These are phyloP conservation scores for Mucor piriformis DNA, from an alignment of 371 early-diverging fungal species.

Conservation along the genomic window DNA sequence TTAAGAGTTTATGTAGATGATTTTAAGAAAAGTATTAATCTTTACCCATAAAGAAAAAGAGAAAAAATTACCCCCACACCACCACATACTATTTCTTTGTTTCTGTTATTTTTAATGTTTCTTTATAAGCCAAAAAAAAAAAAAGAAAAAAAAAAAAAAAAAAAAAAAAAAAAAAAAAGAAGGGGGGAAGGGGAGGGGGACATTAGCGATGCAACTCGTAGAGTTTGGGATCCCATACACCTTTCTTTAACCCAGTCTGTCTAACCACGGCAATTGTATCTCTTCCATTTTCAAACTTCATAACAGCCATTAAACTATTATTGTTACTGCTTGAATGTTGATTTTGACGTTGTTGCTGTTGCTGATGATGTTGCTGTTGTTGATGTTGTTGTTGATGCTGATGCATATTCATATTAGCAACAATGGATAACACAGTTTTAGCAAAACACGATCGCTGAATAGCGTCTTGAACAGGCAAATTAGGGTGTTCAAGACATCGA, in stretches of 20 bases:
- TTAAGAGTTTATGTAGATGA: constrained; percentile 47
- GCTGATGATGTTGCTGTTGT: not conserved
- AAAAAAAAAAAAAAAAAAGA: too few species aligned
- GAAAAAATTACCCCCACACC: too few species aligned
- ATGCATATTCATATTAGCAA: constrained; percentile 1
- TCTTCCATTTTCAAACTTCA: constrained; percentile 33
- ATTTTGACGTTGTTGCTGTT: constrained; percentile 3
- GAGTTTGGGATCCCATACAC: constrained; percentile 39
- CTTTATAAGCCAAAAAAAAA: too few species aligned
- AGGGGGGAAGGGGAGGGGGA: too few species aligned
- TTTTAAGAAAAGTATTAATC: constrained; percentile 44
- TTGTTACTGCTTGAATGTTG: not conserved
- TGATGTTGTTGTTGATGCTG: constrained; percentile 5
- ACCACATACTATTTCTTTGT: not conserved
- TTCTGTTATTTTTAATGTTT: not conserved
- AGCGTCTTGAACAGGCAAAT: constrained; percentile 36
- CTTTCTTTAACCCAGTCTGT: constrained; percentile 33
- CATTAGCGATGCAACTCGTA: constrained; percentile 6
- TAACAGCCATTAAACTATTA: constrained; percentile 26
- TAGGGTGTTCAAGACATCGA: constrained; percentile 40
- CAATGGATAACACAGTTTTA: constrained; percentile 23
- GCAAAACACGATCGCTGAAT: constrained; percentile 42
- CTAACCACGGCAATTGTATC: constrained; percentile 29
- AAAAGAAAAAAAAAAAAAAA: too few species aligned
- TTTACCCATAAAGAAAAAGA: constrained; percentile 33